phyloP scores from a whole-genome alignment of 2,329 filamentous ascomycete species.

The Zarea fungicola region DNA sequence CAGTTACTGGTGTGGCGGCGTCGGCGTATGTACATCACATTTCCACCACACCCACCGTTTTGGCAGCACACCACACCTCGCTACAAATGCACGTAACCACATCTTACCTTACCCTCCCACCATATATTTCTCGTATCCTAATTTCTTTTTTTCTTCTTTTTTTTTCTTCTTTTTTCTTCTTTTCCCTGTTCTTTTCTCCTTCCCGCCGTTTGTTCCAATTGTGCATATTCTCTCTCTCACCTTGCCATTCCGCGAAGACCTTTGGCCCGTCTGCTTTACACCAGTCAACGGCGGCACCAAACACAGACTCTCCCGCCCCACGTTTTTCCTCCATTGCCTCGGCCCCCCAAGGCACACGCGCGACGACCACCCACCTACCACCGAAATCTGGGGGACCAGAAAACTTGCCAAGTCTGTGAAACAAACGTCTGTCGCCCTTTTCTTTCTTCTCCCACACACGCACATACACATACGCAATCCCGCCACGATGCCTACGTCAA shows the following conservation, averaged over 20 bases:
- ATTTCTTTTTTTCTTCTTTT: slow-evolving; percentile 2
- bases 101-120: slow-evolving; percentile 13
- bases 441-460: neutral
- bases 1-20: too few species aligned
- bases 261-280: too few species aligned
- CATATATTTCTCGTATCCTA: neutral
- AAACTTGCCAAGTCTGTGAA: neutral
- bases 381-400: slow-evolving; percentile 2
- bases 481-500: slow-evolving; percentile 18
- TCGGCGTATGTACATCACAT: too few species aligned
- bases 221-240: too few species aligned
- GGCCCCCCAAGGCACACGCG: neutral
- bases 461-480: neutral
- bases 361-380: too few species aligned
- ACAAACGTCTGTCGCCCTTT: neutral
- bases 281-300: too few species aligned
- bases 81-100: neutral
- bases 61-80: too few species aligned
- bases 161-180: neutral
- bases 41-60: too few species aligned
- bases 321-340: slow-evolving; percentile 1
- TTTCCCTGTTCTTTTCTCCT: neutral
- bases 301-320: neutral
- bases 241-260: too few species aligned
- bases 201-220: too few species aligned